Conservation (phyloP, 495 filamentous ascomycete genomes). For the Aspergillus heteromorphus region DNA sequence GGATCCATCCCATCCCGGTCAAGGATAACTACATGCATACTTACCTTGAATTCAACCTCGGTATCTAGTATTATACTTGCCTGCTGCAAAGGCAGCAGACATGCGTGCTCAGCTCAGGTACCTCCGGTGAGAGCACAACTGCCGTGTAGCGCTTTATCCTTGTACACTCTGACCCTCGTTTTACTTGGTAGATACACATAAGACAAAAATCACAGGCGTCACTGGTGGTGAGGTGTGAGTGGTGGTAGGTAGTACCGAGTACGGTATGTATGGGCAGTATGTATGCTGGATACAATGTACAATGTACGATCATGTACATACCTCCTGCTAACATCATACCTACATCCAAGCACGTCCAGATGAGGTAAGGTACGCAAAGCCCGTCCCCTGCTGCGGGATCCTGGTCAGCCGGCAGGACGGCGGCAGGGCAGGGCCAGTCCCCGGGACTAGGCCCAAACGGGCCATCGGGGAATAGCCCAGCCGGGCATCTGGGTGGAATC, state of each 20-base stretch:
- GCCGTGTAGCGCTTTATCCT: not conserved
- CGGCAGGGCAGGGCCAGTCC: not conserved
- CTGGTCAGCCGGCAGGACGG: not conserved
- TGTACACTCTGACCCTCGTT: not conserved
- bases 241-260: not conserved
- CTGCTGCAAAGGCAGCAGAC: no score
- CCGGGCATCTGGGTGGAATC: conserved; percentile 16
- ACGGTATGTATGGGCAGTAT: not conserved
- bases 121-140: not conserved
- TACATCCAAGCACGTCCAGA: not conserved
- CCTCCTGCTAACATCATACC: not conserved
- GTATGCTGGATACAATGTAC: not conserved
- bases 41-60: no score
- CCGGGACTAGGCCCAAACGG: conserved; percentile 5
- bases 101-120: no score
- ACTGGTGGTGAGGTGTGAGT: not conserved
- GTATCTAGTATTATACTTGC: no score
- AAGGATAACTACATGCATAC: no score
- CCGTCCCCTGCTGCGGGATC: not conserved
- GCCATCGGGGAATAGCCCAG: not conserved
- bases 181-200: not conserved
- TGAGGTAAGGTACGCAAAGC: not conserved
- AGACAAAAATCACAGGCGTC: not conserved
- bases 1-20: no score
- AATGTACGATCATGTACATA: not conserved